phyloP scores from a whole-genome alignment of 129 eudicot species.

The Dittrichia graveolens region DNA sequence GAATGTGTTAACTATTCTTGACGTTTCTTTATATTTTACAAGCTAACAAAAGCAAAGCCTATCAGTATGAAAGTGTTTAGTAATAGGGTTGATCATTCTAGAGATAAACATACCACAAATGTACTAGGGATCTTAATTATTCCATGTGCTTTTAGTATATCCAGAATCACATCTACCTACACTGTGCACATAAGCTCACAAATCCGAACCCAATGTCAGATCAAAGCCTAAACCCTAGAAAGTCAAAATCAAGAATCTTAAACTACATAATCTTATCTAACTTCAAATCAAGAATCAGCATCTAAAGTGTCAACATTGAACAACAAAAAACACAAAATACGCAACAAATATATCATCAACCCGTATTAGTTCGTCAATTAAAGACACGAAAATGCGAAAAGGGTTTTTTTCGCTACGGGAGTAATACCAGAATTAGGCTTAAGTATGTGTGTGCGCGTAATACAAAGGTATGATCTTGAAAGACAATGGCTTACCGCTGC shows the following conservation, averaged over 20 bases:
- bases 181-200: background rate
- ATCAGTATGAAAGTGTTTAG: background rate
- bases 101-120: background rate
- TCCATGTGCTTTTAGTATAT: background rate
- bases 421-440: background rate
- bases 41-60: background rate
- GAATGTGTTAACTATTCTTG: background rate
- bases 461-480: constrained; percentile 28
- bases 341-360: constrained; percentile 2
- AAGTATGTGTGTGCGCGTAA: background rate
- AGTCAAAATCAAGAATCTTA: constrained; percentile 18
- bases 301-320: constrained; percentile 7
- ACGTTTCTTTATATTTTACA: background rate
- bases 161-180: background rate
- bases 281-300: constrained; percentile 19
- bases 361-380: background rate
- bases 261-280: constrained; percentile 8
- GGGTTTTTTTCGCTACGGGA: background rate
- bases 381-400: background rate
- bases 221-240: constrained; percentile 41
- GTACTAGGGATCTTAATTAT: background rate
- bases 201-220: constrained; percentile 11
- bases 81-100: background rate
- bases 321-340: background rate
- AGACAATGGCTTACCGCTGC: constrained; percentile 51